Evolutionary conservation across 2,329 filamentous ascomycete species (phyloP), one percentile per base, ranked within the genome.

Genomic region (Claviceps pusilla): DNA sequence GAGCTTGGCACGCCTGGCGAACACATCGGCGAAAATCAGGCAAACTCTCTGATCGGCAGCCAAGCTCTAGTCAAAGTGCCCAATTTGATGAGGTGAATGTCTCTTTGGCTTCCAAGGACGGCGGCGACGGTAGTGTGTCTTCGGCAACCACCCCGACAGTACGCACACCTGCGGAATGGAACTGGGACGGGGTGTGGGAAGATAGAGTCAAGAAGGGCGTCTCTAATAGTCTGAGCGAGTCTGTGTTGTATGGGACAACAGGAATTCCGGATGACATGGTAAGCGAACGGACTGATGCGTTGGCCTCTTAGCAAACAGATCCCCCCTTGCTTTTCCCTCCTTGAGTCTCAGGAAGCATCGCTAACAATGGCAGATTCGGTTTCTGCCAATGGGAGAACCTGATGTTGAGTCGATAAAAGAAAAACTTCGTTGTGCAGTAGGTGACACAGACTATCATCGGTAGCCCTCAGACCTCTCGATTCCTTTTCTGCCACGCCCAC

Each of bases 181-280:
- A 95, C 65, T 97, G 91, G 91, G 89, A 95, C 63, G 90, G 91
- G 0, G 91, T 97, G 0, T 98, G 91, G 91, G 87, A 94, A 65
- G 85, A 90, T 59, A 79, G 91, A 54, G 90, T 95, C 1, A 84
- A 81, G 68, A 87, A 85, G 66, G 86, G 86, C 19, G 80, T 96
- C 47, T 79, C 84, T 51, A 76, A 79, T 10, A 95, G 89, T 63
- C 71, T 89, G 51, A 87, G 87, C 1, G 91, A 97, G 60, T 73
- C 82, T 1, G 83, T 88, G 4, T 70, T 97, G 29, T 97, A 83
- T 69, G 88, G 89, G 6, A 76, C 76, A 50, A 71, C 74, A 5
- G 75, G 76, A 47, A 71, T 70, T 16, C 69, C 78, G 10, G 86
- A 89, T 65, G 88, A 95, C 59, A 75, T 88, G 69, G 87, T 91